Base-by-base conservation (phyloP, 192 early-diverging fungal genomes). In the Backusella australiensis region DNA sequence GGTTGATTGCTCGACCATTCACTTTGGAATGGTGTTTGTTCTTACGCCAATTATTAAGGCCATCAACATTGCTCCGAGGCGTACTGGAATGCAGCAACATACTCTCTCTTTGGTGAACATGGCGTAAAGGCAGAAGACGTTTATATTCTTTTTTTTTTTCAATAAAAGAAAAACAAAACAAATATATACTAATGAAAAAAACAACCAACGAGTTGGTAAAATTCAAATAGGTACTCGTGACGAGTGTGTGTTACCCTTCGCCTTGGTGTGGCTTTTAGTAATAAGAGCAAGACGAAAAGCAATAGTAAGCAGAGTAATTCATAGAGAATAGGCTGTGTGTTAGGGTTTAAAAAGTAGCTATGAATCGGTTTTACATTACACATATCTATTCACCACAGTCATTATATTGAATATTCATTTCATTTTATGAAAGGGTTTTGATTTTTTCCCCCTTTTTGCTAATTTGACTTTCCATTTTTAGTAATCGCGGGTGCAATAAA, bases 51-150 rank as follows among this genome's bases (percentile, higher is more conserved):
- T 46, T 32, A 70, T 38, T 9, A 67, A 42, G 7, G 75, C 69
- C 49, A 76, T 76, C 3, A 76, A 34, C 17, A 76, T 42, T 34
- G 52, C 67, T 41, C 75, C 75, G 34, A 76, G n/a, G 6, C 75
- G 65, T 12, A 67, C 68, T 29, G 75, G 75, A 34, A 76, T 38
- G 17, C 75, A 76, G 7, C 75, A 76, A 36, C 65, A 69, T 15
- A 76, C 68, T 69, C 41, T 69, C 8, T 75, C 66, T 15, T 72
- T 39, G n/a, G 17, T 46, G 21, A 46, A 21, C 70, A 46, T 72
- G 41, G 41, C 11, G 21, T 26, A 63, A 63, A 56, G 23, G 8
- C 11, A 11, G n/a, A 56, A 23, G 26, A 56, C 9, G 8, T 39
- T 39, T 39, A 7, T 7, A 11, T 39, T 11, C 9, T 39, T 39